Conservation (phyloP, 148 eudicot species). For the Rhododendron mucronatum region DNA sequence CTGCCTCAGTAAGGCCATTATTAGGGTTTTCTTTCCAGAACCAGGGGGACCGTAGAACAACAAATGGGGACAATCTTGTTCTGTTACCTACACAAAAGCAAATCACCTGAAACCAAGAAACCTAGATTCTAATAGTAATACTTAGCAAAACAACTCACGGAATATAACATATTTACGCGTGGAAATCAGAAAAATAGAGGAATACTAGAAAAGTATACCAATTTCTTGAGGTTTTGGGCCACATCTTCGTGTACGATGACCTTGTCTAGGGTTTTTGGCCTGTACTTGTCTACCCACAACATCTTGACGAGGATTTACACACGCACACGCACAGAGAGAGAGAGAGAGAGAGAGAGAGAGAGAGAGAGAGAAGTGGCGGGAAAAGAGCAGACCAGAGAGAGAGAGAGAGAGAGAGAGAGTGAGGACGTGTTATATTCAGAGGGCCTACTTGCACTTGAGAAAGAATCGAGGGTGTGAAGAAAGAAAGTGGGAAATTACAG, state of each 20-base stretch:
- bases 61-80: slow-evolving; percentile 97
- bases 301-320: slow-evolving; percentile 21
- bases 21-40: slow-evolving; percentile 93
- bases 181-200: background rate
- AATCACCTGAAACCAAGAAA: background rate
- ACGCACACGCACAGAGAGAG: background rate
- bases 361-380: slow-evolving; percentile 32
- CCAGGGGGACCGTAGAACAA: slow-evolving; percentile 92
- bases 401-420: background rate
- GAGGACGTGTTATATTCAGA: background rate
- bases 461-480: background rate
- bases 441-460: background rate
- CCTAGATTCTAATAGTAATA: background rate
- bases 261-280: slow-evolving; percentile 96
- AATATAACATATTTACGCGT: background rate
- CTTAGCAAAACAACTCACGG: background rate
- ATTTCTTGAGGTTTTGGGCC: slow-evolving; percentile 81
- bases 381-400: background rate
- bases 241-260: slow-evolving; percentile 70
- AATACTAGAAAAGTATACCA: slow-evolving; percentile 33
- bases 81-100: slow-evolving; percentile 50
- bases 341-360: slow-evolving; percentile 6
- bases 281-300: slow-evolving; percentile 98
- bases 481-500: background rate
- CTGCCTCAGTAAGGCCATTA: slow-evolving; percentile 85